Percentiles rank a stretch among this genome's conserved stretches.
Evolutionary conservation across 495 filamentous ascomycete species (phyloP).

Genomic region (Trichoderma gamsii): DNA sequence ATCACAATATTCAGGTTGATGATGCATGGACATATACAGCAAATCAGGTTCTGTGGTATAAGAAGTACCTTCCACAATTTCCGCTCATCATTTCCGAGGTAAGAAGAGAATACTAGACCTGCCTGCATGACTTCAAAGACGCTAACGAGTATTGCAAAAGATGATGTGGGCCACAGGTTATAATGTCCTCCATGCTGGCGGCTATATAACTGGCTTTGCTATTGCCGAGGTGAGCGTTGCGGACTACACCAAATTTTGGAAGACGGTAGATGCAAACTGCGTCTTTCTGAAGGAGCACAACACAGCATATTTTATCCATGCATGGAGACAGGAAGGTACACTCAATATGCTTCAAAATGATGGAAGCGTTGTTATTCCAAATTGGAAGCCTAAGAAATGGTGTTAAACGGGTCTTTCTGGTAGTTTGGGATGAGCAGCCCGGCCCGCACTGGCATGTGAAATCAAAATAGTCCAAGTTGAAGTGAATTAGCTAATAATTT

Average conservation of each 20-base stretch:
- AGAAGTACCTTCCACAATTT: not conserved
- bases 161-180: constrained; percentile 6
- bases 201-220: not conserved
- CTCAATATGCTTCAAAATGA: constrained; percentile 8
- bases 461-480: too few species aligned
- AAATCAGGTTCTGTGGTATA: constrained; percentile 4
- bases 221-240: constrained; percentile 5
- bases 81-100: not conserved
- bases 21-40: not conserved
- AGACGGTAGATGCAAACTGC: constrained; percentile 4
- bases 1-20: constrained; percentile 7
- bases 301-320: constrained; percentile 4
- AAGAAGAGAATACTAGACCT: not conserved
- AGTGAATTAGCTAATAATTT: too few species aligned
- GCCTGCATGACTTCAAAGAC: not conserved
- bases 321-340: constrained; percentile 5
- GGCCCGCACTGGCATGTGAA: too few species aligned
- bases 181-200: constrained; percentile 3
- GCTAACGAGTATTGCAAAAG: not conserved
- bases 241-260: not conserved
- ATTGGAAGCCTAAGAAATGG: constrained; percentile 5
- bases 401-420: not conserved
- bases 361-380: constrained; percentile 3
- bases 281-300: constrained; percentile 1
- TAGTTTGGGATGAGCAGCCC: not conserved